A percentile compares a stretch with the other conserved stretches of the same genome.
These are phyloP conservation scores for Brasenia schreberi DNA, from an alignment of 164 flowering plant species.

Conservation along the genomic window DNA sequence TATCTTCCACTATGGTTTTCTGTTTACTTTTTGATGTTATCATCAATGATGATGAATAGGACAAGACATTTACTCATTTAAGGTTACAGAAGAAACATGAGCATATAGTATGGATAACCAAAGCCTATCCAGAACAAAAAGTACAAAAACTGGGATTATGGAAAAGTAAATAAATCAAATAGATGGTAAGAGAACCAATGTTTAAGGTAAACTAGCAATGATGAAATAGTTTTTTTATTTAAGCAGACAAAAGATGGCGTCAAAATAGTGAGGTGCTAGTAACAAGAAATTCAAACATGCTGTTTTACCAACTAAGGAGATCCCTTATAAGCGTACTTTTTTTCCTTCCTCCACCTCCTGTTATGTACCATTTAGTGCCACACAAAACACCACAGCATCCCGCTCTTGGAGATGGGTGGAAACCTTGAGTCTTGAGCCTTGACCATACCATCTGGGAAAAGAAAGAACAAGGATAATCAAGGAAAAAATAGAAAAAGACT, in stretches of 20 bases:
- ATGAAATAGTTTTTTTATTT: not conserved
- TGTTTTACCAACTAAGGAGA: not conserved
- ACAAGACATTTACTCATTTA: too few species aligned
- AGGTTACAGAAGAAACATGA: too few species aligned
- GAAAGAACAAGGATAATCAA: not conserved
- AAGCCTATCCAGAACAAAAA: too few species aligned
- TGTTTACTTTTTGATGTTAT: too few species aligned
- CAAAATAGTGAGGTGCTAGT: not conserved
- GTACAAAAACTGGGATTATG: too few species aligned
- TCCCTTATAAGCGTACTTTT: constrained; percentile 38
- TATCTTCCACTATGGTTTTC: too few species aligned
- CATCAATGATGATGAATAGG: too few species aligned
- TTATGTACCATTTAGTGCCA: constrained; percentile 92
- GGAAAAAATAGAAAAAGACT: not conserved
- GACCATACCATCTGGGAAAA: constrained; percentile 86
- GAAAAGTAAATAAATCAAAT: too few species aligned
- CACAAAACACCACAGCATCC: constrained; percentile 85
- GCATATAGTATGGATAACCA: too few species aligned
- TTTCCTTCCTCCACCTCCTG: constrained; percentile 96
- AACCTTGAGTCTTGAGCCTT: constrained; percentile 64
- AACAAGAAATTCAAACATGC: too few species aligned
- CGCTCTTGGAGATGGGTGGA: constrained; percentile 91
- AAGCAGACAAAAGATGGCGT: not conserved
- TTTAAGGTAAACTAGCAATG: not conserved
- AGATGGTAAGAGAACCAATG: too few species aligned